Conservation (phyloP, 352 stramenopile genomes). For the Peronospora destructor region DNA sequence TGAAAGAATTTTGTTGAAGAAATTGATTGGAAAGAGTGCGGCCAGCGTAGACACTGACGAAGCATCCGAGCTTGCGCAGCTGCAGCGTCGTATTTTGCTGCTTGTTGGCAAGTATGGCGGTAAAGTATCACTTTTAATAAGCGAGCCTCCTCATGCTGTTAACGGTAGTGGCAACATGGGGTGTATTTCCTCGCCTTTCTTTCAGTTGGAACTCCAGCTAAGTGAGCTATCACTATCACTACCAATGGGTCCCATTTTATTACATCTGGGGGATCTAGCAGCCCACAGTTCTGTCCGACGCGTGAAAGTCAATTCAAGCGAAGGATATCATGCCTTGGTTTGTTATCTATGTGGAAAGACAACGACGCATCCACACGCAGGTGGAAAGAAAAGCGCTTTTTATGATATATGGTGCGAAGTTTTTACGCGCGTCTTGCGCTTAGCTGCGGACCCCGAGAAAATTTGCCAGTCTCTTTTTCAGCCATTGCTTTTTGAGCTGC, state of each 20-base stretch:
- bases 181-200: conserved; percentile 23
- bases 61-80: conserved; percentile 30
- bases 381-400: conserved; percentile 57
- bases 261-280: conserved; percentile 45
- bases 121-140: conserved; percentile 41
- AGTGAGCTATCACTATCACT: conserved; percentile 37
- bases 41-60: conserved; percentile 9
- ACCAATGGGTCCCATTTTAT: conserved; percentile 41
- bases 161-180: conserved; percentile 12
- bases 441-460: conserved; percentile 66
- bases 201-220: conserved; percentile 41
- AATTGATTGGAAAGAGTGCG: conserved; percentile 3
- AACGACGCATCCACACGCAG: conserved; percentile 49
- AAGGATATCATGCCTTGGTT: conserved; percentile 64
- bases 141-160: conserved; percentile 17
- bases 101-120: conserved; percentile 53
- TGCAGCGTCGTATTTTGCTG: conserved; percentile 58
- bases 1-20: conserved; percentile 4
- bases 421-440: conserved; percentile 43
- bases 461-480: conserved; percentile 67
- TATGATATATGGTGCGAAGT: conserved; percentile 46
- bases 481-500: conserved; percentile 63
- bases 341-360: conserved; percentile 70
- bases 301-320: conserved; percentile 54
- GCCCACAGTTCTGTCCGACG: conserved; percentile 43